phyloP scores from a whole-genome alignment of 202 grass and related monocot genomes.

The Digitaria exilis region DNA sequence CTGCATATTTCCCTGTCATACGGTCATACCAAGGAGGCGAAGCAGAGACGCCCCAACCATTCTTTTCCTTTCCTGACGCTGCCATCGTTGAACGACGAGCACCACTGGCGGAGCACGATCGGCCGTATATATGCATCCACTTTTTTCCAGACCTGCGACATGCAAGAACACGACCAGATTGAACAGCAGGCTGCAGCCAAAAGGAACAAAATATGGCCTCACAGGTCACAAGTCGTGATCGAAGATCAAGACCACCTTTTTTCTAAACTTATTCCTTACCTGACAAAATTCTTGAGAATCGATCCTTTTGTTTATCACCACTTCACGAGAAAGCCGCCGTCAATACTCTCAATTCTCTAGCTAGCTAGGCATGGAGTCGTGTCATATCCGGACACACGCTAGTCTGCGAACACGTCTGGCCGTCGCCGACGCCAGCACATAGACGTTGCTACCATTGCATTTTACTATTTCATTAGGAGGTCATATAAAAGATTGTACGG shows the following conservation, averaged over 20 bases:
- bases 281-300: background rate
- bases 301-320: background rate
- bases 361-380: background rate
- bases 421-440: background rate
- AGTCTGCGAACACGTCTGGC: background rate
- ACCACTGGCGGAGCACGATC: background rate
- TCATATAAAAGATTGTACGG: no score
- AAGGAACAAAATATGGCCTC: background rate
- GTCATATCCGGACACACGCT: background rate
- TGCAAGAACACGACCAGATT: background rate
- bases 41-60: background rate
- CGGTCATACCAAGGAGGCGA: background rate
- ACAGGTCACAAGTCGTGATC: conserved; percentile 24
- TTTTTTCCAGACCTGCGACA: no score
- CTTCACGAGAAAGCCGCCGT: background rate
- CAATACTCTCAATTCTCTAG: background rate
- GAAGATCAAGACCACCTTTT: background rate
- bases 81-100: background rate
- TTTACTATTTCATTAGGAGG: no score
- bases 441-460: background rate
- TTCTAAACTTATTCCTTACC: background rate
- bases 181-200: background rate
- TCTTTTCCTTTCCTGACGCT: conserved; percentile 3
- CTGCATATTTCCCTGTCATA: background rate
- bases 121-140: background rate